Conservation (phyloP, 768 basidiomycete species). For the Boletus sensibilis region DNA sequence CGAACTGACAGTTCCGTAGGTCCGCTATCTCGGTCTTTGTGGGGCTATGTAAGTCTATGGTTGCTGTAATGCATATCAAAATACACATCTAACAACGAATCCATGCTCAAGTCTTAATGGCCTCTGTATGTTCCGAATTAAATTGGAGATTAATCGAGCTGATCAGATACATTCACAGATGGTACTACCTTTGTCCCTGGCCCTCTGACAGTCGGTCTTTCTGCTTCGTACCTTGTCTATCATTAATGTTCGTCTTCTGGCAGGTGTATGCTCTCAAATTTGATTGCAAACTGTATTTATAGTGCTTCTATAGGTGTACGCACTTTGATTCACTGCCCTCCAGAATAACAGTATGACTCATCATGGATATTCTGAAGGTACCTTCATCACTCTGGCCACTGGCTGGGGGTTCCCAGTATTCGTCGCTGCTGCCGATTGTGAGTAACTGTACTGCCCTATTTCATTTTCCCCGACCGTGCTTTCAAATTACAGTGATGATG, state of each 20-base stretch:
- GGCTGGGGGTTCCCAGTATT: neutral
- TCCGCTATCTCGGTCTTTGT: too few relatives aligned
- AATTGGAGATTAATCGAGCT: neutral
- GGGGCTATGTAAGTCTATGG: neutral
- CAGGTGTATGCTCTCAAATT: neutral
- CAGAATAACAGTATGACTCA: neutral
- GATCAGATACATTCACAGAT: too few relatives aligned
- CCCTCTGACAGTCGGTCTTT: neutral
- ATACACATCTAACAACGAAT: neutral
- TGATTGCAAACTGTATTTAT: neutral
- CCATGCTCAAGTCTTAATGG: neutral
- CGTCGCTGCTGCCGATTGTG: neutral
- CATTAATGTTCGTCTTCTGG: neutral
- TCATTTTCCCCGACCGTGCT: too few relatives aligned
- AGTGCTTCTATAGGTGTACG: constrained; percentile 3
- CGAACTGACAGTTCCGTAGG: too few relatives aligned
- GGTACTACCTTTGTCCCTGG: neutral
- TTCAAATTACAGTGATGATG: constrained; percentile 8
- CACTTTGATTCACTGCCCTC: too few relatives aligned
- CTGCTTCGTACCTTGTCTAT: neutral
- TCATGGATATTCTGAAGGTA: neutral
- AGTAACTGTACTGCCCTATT: neutral
- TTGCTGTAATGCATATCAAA: too few relatives aligned
- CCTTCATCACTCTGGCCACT: neutral
- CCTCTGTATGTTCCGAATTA: neutral